These are phyloP conservation scores for Leccinum arenicola DNA, from an alignment of 768 basidiomycete genomes.

Conservation along the genomic window DNA sequence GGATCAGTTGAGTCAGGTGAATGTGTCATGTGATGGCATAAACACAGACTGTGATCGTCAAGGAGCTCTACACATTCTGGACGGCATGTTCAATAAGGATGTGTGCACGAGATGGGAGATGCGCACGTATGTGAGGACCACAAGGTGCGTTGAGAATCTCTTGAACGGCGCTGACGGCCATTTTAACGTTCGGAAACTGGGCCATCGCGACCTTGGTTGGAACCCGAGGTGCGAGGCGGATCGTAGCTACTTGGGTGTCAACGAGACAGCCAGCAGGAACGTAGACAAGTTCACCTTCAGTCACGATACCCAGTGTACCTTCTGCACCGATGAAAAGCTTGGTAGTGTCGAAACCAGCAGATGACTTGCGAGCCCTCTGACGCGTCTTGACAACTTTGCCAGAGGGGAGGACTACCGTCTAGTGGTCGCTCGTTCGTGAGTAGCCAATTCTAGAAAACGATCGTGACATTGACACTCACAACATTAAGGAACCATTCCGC, in stretches of 20 bases:
- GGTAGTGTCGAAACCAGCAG: constrained; percentile 84
- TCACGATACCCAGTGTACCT: constrained; percentile 88
- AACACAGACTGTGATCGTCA: constrained; percentile 63
- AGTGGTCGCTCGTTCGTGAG: neutral
- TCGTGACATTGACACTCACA: constrained; percentile 38
- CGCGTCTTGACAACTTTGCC: constrained; percentile 89
- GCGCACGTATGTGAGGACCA: constrained; percentile 72
- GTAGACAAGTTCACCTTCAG: constrained; percentile 52
- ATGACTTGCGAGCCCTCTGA: constrained; percentile 73
- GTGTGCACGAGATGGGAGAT: neutral
- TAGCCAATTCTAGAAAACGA: neutral
- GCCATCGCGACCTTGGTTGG: constrained; percentile 88
- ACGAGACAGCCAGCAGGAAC: neutral
- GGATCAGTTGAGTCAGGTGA: neutral
- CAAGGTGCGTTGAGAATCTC: constrained; percentile 70
- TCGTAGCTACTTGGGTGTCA: constrained; percentile 52
- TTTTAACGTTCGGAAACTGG: constrained; percentile 76
- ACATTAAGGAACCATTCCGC: constrained; percentile 86
- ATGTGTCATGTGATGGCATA: neutral
- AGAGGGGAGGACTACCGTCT: constrained; percentile 83
- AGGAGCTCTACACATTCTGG: constrained; percentile 86
- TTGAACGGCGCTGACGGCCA: constrained; percentile 77
- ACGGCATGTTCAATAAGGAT: neutral
- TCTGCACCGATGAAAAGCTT: constrained; percentile 91
- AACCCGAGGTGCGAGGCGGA: constrained; percentile 75